These are phyloP conservation scores for Coniochaeta sp. DNA, from an alignment of 2,329 filamentous ascomycete species.

Conservation along the genomic window DNA sequence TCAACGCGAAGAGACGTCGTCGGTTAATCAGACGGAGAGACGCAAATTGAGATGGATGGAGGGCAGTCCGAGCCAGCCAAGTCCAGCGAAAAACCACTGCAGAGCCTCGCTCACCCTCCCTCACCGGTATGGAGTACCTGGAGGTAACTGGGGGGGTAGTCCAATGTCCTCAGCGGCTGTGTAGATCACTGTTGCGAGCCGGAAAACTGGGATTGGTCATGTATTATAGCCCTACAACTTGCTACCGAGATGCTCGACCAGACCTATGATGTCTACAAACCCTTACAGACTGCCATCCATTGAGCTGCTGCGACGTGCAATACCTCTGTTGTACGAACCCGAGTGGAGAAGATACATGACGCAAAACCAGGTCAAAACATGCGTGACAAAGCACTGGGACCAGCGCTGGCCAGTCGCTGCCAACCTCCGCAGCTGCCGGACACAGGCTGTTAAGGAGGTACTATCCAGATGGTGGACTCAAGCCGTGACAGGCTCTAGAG, in stretches of 20 bases:
- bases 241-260: not conserved
- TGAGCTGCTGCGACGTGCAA: not conserved
- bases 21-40: constrained; percentile 10
- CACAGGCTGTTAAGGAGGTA: not conserved
- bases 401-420: not conserved
- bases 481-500: not conserved
- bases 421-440: not conserved
- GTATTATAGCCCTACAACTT: not conserved
- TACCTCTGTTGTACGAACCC: not conserved
- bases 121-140: not conserved
- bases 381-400: not conserved
- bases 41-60: constrained; percentile 9
- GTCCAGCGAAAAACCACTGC: not conserved
- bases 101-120: not conserved
- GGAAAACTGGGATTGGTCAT: not conserved
- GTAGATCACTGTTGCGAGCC: not conserved
- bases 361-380: not conserved
- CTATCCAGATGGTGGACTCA: not conserved
- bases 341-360: not conserved
- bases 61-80: not conserved
- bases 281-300: not conserved
- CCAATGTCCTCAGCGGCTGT: not conserved
- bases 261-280: not conserved
- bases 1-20: constrained; percentile 9
- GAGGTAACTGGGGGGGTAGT: not conserved